phyloP scores from a whole-genome alignment of 495 filamentous ascomycete species.

The Aspergillus homomorphus region DNA sequence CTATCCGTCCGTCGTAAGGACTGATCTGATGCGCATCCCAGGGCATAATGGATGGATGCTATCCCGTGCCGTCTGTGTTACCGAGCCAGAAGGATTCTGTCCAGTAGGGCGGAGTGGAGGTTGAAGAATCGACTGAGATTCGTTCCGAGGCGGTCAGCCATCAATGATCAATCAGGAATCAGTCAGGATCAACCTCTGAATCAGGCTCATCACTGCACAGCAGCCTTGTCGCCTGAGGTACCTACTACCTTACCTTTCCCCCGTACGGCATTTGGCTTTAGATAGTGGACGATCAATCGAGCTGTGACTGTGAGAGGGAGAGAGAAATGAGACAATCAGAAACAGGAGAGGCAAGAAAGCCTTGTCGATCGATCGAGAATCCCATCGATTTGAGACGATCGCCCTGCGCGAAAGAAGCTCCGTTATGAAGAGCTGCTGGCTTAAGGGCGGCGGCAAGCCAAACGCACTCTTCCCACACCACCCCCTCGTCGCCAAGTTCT shows the following conservation, averaged over 20 bases:
- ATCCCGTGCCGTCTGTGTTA: conserved; percentile 3
- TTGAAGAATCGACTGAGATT: not conserved
- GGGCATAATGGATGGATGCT: not conserved
- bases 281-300: not conserved
- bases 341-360: not conserved
- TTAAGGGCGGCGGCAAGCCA: not conserved
- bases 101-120: conserved; percentile 3
- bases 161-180: no score
- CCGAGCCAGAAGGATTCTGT: not conserved
- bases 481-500: conserved; percentile 17
- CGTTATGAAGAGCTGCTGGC: not conserved
- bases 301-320: no score
- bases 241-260: conserved; percentile 7
- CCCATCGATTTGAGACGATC: not conserved
- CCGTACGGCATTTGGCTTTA: not conserved
- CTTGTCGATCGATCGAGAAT: not conserved
- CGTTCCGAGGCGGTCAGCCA: conserved; percentile 17
- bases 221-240: conserved; percentile 23
- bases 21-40: not conserved
- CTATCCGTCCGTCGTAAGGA: not conserved
- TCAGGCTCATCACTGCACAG: conserved; percentile 12
- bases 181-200: no score
- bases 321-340: no score
- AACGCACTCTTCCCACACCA: not conserved
- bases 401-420: not conserved